Evolutionary conservation across 2,329 filamentous ascomycete species (phyloP).

Genomic region (Zelopaecilomyces penicillatus): DNA sequence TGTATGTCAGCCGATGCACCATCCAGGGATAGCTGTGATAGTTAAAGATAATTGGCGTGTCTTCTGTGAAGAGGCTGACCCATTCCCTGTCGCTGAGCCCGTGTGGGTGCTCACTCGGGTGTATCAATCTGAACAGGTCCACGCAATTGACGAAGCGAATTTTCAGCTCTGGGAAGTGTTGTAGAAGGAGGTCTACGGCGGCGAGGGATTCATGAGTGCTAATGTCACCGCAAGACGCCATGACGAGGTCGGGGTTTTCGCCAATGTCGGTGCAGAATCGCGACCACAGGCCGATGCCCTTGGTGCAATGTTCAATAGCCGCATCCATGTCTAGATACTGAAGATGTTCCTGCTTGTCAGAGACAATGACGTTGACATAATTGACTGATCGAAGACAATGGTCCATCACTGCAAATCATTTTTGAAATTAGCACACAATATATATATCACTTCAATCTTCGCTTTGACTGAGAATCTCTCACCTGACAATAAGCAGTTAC

Average conservation of each 20-base stretch:
- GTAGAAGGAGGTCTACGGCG: slow-evolving; percentile 64
- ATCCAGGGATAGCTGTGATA: slow-evolving; percentile 81
- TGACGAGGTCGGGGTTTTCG: slow-evolving; percentile 62
- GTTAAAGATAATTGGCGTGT: slow-evolving; percentile 72
- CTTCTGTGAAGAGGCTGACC: slow-evolving; percentile 59
- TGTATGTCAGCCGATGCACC: slow-evolving; percentile 68
- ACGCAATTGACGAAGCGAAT: slow-evolving; percentile 74
- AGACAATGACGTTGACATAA: slow-evolving; percentile 75
- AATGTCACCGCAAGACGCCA: slow-evolving; percentile 69
- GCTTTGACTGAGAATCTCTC: slow-evolving; percentile 8
- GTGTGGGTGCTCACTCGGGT: slow-evolving; percentile 62
- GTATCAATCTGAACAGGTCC: slow-evolving; percentile 73
- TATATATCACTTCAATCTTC: background rate
- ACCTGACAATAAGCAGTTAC: slow-evolving; percentile 63
- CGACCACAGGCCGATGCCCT: slow-evolving; percentile 71
- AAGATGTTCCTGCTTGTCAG: slow-evolving; percentile 72
- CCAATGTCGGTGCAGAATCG: slow-evolving; percentile 65
- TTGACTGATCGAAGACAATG: slow-evolving; percentile 66
- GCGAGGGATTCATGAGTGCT: slow-evolving; percentile 67
- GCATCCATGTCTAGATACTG: slow-evolving; percentile 68
- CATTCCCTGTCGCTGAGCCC: slow-evolving; percentile 60
- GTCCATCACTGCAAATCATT: slow-evolving; percentile 46
- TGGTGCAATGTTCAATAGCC: slow-evolving; percentile 67
- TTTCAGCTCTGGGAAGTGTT: slow-evolving; percentile 62
- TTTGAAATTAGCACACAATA: background rate